Conservation (phyloP, 805 yeast species). For the Komagataella mondaviorum region DNA sequence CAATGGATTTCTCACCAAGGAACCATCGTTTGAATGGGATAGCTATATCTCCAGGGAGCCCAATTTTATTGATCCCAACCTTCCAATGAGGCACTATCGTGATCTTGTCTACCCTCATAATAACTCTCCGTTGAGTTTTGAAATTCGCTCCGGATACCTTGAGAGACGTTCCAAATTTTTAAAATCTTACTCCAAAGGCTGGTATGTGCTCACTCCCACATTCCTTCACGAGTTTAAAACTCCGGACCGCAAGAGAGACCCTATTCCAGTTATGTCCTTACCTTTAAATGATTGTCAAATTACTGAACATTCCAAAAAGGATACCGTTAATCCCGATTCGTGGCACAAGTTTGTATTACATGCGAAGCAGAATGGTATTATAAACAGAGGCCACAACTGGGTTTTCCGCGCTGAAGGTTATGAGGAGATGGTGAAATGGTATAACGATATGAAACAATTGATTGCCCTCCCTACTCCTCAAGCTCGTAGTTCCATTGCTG, state of each 20-base stretch:
- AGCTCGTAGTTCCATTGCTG: conserved; percentile 36
- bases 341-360: conserved; percentile 68
- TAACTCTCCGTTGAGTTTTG: conserved; percentile 52
- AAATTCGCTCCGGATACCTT: conserved; percentile 63
- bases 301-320: conserved; percentile 70
- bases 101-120: conserved; percentile 58
- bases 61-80: conserved; percentile 50
- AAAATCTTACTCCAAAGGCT: conserved; percentile 83
- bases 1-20: conserved; percentile 59
- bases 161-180: conserved; percentile 87
- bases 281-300: conserved; percentile 69
- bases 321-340: conserved; percentile 37
- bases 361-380: conserved; percentile 61
- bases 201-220: conserved; percentile 82
- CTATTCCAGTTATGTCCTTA: conserved; percentile 72
- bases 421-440: conserved; percentile 76
- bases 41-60: conserved; percentile 62
- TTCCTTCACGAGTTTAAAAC: conserved; percentile 85
- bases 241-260: conserved; percentile 68
- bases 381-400: conserved; percentile 81
- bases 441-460: conserved; percentile 56
- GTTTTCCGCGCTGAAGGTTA: conserved; percentile 87
- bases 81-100: conserved; percentile 46
- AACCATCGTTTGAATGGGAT: conserved; percentile 81
- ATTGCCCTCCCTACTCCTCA: conserved; percentile 50